Percentiles rank a stretch among this genome's conserved stretches.
phyloP scores from a whole-genome alignment of 148 eudicot species.

The Simmondsia chinensis region DNA sequence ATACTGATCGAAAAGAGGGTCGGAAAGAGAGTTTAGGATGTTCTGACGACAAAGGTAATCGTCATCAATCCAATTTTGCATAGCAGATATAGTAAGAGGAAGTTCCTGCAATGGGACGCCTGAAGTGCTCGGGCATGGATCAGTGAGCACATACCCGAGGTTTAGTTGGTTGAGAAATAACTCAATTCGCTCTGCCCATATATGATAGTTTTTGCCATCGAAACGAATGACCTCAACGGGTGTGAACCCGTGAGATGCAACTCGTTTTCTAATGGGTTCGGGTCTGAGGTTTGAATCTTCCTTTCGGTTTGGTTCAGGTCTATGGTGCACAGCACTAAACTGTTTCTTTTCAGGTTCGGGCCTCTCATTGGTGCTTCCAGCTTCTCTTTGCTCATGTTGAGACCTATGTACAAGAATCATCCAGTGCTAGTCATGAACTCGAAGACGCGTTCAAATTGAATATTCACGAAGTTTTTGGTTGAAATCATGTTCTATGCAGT shows the following conservation, averaged over 20 bases:
- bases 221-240: slow-evolving; percentile 50
- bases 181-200: slow-evolving; percentile 56
- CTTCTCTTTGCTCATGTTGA: slow-evolving; percentile 21
- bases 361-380: slow-evolving; percentile 4
- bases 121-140: slow-evolving; percentile 39
- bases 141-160: slow-evolving; percentile 49
- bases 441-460: no score
- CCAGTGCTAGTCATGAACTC: background rate
- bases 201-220: slow-evolving; percentile 57
- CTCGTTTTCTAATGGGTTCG: slow-evolving; percentile 12
- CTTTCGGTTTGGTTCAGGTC: no score
- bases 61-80: slow-evolving; percentile 55
- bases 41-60: slow-evolving; percentile 53
- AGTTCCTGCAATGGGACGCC: slow-evolving; percentile 24
- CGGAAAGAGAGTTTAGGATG: slow-evolving; percentile 63
- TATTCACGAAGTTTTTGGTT: no score
- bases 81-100: slow-evolving; percentile 22
- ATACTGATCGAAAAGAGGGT: slow-evolving; percentile 42
- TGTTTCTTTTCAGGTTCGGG: slow-evolving; percentile 1
- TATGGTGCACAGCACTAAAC: slow-evolving; percentile 5
- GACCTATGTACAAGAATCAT: no score
- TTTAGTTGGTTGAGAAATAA: slow-evolving; percentile 42
- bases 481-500: no score
- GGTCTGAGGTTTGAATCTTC: slow-evolving; percentile 1
- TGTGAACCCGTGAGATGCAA: slow-evolving; percentile 19